phyloP scores from a whole-genome alignment of 2,329 filamentous ascomycete species.

The Neobulgaria alba region DNA sequence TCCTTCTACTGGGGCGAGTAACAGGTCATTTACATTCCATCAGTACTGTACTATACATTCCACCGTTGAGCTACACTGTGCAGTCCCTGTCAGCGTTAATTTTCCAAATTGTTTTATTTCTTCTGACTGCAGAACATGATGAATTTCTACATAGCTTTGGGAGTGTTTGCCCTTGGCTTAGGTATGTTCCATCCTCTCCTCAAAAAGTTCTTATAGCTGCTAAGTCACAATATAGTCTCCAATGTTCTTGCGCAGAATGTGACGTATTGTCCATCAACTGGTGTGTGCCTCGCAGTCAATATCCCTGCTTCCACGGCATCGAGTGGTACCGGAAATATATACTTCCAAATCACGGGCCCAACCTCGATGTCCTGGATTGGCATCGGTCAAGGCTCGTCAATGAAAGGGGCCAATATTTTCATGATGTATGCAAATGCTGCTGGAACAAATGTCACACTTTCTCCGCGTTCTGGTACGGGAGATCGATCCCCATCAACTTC shows the following conservation, averaged over 20 bases:
- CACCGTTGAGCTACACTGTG: too few species aligned
- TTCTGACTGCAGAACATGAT: too few species aligned
- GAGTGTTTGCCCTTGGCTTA: neutral
- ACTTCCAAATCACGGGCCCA: constrained; percentile 47
- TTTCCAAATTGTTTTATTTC: too few species aligned
- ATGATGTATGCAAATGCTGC: constrained; percentile 44
- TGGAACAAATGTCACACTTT: constrained; percentile 48
- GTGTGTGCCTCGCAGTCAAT: constrained; percentile 39
- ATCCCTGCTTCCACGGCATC: constrained; percentile 43
- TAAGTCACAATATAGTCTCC: too few species aligned
- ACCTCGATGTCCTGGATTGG: constrained; percentile 44
- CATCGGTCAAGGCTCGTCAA: constrained; percentile 44
- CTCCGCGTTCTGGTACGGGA: constrained; percentile 39
- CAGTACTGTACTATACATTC: too few species aligned
- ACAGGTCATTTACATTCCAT: too few species aligned
- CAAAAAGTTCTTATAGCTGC: too few species aligned
- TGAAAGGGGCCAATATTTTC: constrained; percentile 50
- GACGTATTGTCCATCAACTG: constrained; percentile 14
- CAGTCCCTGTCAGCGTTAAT: too few species aligned
- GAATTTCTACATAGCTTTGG: neutral
- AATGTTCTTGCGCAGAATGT: constrained; percentile 13
- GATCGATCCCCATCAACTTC: constrained; percentile 36
- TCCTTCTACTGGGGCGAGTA: too few species aligned
- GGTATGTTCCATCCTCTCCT: too few species aligned
- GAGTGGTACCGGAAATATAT: constrained; percentile 45